phyloP scores from a whole-genome alignment of 78 protist species.

The slime mould (Dictyostelium discoideum) region DNA sequence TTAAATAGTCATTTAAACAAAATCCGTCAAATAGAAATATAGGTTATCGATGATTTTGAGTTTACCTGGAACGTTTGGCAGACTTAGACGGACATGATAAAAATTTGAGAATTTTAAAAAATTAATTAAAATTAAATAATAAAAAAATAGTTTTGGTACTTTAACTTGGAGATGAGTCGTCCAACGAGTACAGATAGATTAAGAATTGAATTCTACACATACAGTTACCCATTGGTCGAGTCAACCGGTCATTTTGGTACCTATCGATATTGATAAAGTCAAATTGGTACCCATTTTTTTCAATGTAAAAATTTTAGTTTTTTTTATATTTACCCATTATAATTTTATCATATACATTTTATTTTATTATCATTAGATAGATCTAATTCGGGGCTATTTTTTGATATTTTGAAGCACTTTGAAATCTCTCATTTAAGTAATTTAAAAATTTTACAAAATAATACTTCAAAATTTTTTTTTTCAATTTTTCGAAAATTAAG shows the following conservation, averaged over 20 bases:
- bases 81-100: neutral
- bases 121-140: too few species aligned
- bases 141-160: too few species aligned
- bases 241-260: neutral
- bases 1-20: neutral
- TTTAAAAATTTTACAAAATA: neutral
- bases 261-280: neutral
- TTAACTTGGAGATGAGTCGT: neutral
- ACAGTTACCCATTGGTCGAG: neutral
- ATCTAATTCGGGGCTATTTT: neutral
- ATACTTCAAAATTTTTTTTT: too few species aligned
- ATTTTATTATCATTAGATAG: neutral
- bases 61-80: neutral
- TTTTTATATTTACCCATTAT: too few species aligned
- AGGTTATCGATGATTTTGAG: neutral
- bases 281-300: neutral
- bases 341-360: too few species aligned
- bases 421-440: neutral
- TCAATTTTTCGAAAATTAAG: neutral
- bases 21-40: neutral
- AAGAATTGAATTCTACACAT: too few species aligned
- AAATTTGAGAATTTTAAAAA: neutral
- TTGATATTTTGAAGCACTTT: neutral
- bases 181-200: neutral
- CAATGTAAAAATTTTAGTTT: neutral